Base-by-base conservation (phyloP, 306 rosid genomes). In the Trifolium subterraneum region DNA sequence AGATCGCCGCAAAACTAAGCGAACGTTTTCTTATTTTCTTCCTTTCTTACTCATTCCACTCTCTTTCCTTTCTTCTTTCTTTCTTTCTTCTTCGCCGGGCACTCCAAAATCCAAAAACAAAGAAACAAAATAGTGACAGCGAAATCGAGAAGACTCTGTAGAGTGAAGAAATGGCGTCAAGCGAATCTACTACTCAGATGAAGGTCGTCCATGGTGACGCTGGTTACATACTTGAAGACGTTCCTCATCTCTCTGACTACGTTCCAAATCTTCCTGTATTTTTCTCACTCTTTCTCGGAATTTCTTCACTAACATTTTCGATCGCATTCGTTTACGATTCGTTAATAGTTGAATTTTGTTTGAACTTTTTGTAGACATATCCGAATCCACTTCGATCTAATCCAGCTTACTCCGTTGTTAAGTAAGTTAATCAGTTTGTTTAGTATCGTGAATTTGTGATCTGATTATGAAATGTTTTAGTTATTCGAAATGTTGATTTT, bases 321-420 rank as follows among this genome's bases (percentile, higher is more conserved):
- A 29, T 75, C 68, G 20, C 14, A 44, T 70, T 79, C 15, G 18
- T 18, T 54, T 54, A 14, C 27, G 10, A 2, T 25, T 73, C n/a
- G 39, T 42, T 64, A 1, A 64, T 16, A n/a, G 15, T 44, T 55
- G 44, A 20, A 3, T 67, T 68, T 65, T 67, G 69, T 18, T 22
- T 80, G 78, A 50, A 36, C 39, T 68, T 60, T 18, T 20, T 81
- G 81, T 83, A 94, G 98, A 92, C 92, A 4, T 81, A 82, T 80
- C 73, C 88, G 6, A 94, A 94, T 90, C 99, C 96, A 0, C 79
- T 94, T 79, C 97, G 95, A 77, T 89, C 91, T 73, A 94, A 92
- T 88, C 96, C 98, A 61, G 96, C 98, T 10, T 94, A 92, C 81
- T 94, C 99, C 36, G 99, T 92, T 15, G 99, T 94, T 8, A 94